A percentile compares a stretch with the other conserved stretches of the same genome.
Evolutionary conservation across 2,329 filamentous ascomycete genomes (phyloP).

Genomic region (Trichoderma gracile): DNA sequence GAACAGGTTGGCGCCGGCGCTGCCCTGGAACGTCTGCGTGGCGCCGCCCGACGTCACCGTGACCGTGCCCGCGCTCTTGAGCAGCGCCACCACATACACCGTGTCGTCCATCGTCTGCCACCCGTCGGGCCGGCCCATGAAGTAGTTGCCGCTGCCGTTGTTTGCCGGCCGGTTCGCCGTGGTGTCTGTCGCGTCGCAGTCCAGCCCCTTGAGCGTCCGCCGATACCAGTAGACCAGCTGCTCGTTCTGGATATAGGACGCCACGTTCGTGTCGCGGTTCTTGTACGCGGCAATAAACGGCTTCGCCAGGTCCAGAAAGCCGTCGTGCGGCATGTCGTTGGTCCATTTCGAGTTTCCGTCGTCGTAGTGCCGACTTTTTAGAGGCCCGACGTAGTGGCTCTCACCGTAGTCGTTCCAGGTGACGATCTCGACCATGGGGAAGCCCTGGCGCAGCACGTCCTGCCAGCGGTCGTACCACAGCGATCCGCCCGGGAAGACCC

Average conservation of each 20-base stretch:
- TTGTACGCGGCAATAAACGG: slow-evolving; percentile 57
- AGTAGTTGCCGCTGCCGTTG: slow-evolving; percentile 53
- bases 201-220: slow-evolving; percentile 48
- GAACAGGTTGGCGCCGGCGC: slow-evolving; percentile 37
- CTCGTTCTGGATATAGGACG: slow-evolving; percentile 49
- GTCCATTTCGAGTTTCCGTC: slow-evolving; percentile 51
- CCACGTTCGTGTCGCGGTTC: slow-evolving; percentile 42
- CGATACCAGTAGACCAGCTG: slow-evolving; percentile 59
- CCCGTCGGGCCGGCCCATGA: slow-evolving; percentile 52
- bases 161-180: slow-evolving; percentile 45
- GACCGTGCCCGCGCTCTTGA: slow-evolving; percentile 47
- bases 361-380: slow-evolving; percentile 45
- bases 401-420: slow-evolving; percentile 56
- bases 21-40: slow-evolving; percentile 38
- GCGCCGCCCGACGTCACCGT: slow-evolving; percentile 49
- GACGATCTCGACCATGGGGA: slow-evolving; percentile 51
- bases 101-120: slow-evolving; percentile 51
- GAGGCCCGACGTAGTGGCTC: slow-evolving; percentile 55
- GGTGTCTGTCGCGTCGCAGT: slow-evolving; percentile 56
- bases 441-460: slow-evolving; percentile 45
- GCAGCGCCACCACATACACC: slow-evolving; percentile 54
- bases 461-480: slow-evolving; percentile 62
- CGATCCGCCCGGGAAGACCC: slow-evolving; percentile 59
- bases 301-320: slow-evolving; percentile 55
- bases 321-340: slow-evolving; percentile 53